Percentiles rank a stretch among this genome's conserved stretches.
Evolutionary conservation across 129 eudicot genomes (phyloP).

Genomic region (Oenanthe sinensis): DNA sequence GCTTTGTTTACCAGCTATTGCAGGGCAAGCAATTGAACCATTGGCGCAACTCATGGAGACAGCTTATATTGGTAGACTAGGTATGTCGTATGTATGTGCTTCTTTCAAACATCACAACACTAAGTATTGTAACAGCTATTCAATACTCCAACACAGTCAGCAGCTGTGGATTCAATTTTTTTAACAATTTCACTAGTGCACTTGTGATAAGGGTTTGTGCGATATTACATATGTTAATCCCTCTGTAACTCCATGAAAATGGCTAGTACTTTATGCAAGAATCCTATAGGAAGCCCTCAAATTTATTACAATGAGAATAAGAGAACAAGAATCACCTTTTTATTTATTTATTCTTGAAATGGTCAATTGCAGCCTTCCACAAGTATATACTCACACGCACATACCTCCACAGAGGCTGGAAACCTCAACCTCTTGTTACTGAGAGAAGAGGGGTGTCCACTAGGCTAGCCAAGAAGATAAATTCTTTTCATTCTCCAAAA

Average conservation of each 20-base stretch:
- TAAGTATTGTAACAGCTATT: too few relatives aligned
- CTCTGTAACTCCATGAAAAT: not conserved
- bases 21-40: constrained; percentile 72
- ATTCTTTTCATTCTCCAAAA: not conserved
- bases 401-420: too few relatives aligned
- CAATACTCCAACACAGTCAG: too few relatives aligned
- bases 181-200: too few relatives aligned
- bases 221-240: not conserved
- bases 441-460: too few relatives aligned
- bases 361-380: too few relatives aligned
- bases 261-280: not conserved
- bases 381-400: too few relatives aligned
- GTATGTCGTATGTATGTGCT: constrained; percentile 15
- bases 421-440: too few relatives aligned
- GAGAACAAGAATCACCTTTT: not conserved
- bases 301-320: not conserved
- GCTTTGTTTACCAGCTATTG: constrained; percentile 65
- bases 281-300: not conserved
- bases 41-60: constrained; percentile 68
- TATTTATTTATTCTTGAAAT: too few relatives aligned
- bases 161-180: too few relatives aligned
- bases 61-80: constrained; percentile 60
- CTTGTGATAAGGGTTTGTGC: not conserved
- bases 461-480: too few relatives aligned
- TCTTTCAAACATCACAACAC: not conserved